phyloP scores from a whole-genome alignment of 106 monocot species.

The Ottelia alismoides region DNA sequence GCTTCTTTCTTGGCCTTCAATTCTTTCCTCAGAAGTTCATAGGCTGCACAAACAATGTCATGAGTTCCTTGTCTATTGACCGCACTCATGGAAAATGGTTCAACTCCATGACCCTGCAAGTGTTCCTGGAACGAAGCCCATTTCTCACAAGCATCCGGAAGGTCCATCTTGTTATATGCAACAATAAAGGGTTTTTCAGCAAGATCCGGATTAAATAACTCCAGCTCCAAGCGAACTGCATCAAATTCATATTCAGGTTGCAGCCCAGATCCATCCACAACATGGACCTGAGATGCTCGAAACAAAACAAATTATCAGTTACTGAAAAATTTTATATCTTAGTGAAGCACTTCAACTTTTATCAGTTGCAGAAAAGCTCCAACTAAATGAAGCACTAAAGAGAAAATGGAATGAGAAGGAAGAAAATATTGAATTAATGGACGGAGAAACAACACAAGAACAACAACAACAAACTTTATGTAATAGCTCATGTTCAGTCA shows the following conservation, averaged over 20 bases:
- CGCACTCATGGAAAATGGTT: conserved; percentile 75
- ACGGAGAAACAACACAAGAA: too few species aligned
- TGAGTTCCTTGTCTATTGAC: conserved; percentile 73
- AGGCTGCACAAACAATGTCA: conserved; percentile 58
- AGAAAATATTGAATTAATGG: too few species aligned
- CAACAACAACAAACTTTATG: too few species aligned
- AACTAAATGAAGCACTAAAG: too few species aligned
- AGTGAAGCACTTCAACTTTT: too few species aligned
- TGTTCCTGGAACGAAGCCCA: conserved; percentile 64
- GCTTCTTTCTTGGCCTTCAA: conserved; percentile 29
- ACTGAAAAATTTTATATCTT: too few species aligned
- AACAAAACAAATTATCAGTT: too few species aligned
- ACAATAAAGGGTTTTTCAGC: conserved; percentile 81
- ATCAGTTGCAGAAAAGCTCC: too few species aligned
- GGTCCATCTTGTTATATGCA: conserved; percentile 94
- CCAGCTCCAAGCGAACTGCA: conserved; percentile 92
- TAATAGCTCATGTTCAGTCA: too few species aligned
- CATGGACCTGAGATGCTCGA: too few species aligned
- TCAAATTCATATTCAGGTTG: conserved; percentile 97
- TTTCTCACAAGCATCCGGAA: conserved; percentile 82
- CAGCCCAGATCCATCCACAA: conserved; percentile 84
- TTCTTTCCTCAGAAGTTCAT: conserved; percentile 57
- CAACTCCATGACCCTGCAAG: conserved; percentile 30
- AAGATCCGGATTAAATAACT: conserved; percentile 82
- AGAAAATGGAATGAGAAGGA: too few species aligned